Percentiles rank a stretch among this genome's conserved stretches.
Conservation (phyloP, 2,329 filamentous ascomycete species). For the Trichoderma polysporum region DNA sequence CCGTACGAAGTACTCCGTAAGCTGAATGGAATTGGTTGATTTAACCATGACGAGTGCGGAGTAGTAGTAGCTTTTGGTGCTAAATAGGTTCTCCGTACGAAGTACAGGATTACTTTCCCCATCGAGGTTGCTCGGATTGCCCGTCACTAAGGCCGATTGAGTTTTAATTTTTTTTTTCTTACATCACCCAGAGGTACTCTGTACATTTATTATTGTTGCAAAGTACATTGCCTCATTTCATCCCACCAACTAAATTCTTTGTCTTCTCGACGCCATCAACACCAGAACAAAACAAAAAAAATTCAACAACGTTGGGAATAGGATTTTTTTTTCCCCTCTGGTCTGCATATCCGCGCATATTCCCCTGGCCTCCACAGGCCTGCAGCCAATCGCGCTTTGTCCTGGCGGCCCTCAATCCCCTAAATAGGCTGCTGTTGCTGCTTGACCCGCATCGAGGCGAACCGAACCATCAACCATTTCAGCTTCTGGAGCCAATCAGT, state of each 20-base stretch:
- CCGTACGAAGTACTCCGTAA: too few species aligned
- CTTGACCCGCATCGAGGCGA: conserved; percentile 18
- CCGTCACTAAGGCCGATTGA: not conserved
- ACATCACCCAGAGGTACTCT: not conserved
- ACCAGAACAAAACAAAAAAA: not conserved
- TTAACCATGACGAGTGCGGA: too few species aligned
- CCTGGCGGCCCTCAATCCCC: not conserved
- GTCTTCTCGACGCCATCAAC: not conserved
- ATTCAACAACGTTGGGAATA: not conserved
- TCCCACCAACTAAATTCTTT: not conserved
- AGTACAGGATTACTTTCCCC: not conserved
- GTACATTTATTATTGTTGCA: too few species aligned
- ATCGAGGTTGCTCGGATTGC: not conserved
- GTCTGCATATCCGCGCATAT: conserved; percentile 1
- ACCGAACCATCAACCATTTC: conserved; percentile 13
- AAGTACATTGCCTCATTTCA: not conserved
- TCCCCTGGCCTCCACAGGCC: not conserved
- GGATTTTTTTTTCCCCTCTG: not conserved
- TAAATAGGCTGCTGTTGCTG: conserved; percentile 5
- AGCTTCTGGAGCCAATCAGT: conserved; percentile 6
- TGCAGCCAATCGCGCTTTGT: not conserved
- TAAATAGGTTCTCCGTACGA: too few species aligned
- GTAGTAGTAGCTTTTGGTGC: not conserved
- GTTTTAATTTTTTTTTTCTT: not conserved
- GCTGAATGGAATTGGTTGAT: not conserved